phyloP scores from a whole-genome alignment of 2,329 filamentous ascomycete genomes.

The Grosmannia serpens region DNA sequence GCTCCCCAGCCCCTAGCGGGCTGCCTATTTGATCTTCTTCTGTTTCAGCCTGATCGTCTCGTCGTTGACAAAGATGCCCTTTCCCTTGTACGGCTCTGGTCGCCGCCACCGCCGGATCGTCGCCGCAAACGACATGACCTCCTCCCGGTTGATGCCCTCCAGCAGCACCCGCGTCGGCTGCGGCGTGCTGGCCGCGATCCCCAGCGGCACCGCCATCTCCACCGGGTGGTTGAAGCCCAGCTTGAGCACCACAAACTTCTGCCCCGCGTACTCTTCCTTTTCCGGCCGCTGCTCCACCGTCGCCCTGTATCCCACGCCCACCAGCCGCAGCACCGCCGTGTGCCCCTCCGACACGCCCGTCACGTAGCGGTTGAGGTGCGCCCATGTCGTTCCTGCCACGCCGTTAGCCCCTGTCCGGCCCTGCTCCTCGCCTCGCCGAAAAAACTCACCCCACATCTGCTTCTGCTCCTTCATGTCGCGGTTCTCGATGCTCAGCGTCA shows the following conservation, averaged over 20 bases:
- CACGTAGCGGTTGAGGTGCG: constrained; percentile 82
- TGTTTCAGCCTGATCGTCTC: constrained; percentile 97
- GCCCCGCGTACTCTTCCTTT: constrained; percentile 65
- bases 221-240: constrained; percentile 95
- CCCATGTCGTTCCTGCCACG: constrained; percentile 66
- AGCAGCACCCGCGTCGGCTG: constrained; percentile 85
- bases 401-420: neutral
- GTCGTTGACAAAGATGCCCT: constrained; percentile 96
- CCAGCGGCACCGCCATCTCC: constrained; percentile 71
- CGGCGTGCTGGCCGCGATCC: constrained; percentile 76
- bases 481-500: constrained; percentile 60
- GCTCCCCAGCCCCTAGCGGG: too few species aligned
- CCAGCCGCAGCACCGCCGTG: constrained; percentile 80
- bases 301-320: constrained; percentile 92
- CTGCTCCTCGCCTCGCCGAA: constrained; percentile 1
- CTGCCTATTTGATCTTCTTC: constrained; percentile 80
- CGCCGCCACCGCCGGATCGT: constrained; percentile 77
- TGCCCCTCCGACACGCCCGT: constrained; percentile 94
- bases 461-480: constrained; percentile 60
- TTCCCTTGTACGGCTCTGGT: constrained; percentile 97
- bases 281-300: constrained; percentile 66
- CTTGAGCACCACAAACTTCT: constrained; percentile 86
- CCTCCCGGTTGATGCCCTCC: constrained; percentile 76
- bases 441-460: constrained; percentile 79
- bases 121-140: constrained; percentile 84